Conservation (phyloP, 306 rosid genomes). For the Fragaria vesca region DNA sequence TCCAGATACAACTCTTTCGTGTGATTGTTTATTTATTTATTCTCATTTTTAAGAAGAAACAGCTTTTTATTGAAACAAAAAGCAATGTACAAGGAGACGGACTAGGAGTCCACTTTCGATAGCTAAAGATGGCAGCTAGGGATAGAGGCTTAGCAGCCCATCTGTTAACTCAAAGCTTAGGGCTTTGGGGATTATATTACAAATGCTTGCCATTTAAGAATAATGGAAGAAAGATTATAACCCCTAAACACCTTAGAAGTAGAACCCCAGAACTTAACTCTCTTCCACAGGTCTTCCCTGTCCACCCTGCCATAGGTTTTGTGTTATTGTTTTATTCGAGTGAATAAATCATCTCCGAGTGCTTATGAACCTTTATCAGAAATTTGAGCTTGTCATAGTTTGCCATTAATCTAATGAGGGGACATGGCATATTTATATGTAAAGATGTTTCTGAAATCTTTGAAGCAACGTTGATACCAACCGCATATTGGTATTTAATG, state of each 20-base stretch:
- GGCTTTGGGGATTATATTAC: not conserved
- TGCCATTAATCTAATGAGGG: not conserved
- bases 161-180: not conserved
- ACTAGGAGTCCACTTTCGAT: not conserved
- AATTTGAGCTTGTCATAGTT: not conserved
- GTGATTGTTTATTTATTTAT: not conserved
- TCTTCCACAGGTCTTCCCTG: too few relatives aligned
- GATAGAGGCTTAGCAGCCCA: too few relatives aligned
- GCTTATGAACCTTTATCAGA: not conserved
- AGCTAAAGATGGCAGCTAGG: not conserved
- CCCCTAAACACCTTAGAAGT: not conserved
- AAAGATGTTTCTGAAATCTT: not conserved
- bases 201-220: not conserved
- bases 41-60: not conserved
- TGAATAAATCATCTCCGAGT: not conserved
- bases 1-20: not conserved
- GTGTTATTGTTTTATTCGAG: not conserved
- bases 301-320: too few relatives aligned
- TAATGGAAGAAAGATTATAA: too few relatives aligned
- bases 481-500: not conserved
- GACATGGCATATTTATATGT: not conserved
- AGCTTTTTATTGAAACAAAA: not conserved
- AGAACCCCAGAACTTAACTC: not conserved
- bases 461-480: not conserved
- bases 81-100: not conserved